phyloP scores from a whole-genome alignment of 2,329 filamentous ascomycete species.

The Epicoccum nigrum region DNA sequence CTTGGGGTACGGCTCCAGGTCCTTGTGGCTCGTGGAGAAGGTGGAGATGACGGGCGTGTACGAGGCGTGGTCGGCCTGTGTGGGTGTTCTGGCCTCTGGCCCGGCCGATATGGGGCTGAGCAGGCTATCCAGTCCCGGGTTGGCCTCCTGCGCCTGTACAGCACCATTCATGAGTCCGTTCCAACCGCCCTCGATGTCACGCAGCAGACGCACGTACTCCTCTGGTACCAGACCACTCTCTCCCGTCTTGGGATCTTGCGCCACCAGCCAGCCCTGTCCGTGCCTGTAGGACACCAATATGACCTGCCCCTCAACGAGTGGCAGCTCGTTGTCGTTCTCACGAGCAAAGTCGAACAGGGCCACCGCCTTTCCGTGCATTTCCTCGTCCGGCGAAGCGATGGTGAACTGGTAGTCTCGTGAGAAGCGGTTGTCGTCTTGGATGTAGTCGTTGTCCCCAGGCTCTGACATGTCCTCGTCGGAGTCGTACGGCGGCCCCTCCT shows the following conservation, averaged over 20 bases:
- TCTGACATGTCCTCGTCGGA: conserved; percentile 58
- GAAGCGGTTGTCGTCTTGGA: conserved; percentile 74
- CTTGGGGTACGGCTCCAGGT: conserved; percentile 55
- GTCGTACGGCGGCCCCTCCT: conserved; percentile 48
- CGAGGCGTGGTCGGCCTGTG: conserved; percentile 44
- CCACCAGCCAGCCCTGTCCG: conserved; percentile 96
- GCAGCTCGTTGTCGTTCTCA: conserved; percentile 96
- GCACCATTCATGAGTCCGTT: conserved; percentile 49
- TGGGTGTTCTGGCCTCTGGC: conserved; percentile 50
- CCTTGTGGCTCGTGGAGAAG: conserved; percentile 59
- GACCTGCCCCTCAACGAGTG: conserved; percentile 90
- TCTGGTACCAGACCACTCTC: conserved; percentile 96
- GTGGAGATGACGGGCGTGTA: conserved; percentile 57
- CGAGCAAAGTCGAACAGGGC: conserved; percentile 93
- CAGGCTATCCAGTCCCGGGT: conserved; percentile 35
- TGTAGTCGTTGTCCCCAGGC: conserved; percentile 59
- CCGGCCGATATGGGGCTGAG: conserved; percentile 42
- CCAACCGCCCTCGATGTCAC: conserved; percentile 91
- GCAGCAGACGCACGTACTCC: conserved; percentile 89
- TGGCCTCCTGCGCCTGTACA: conserved; percentile 29
- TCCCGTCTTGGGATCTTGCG: conserved; percentile 90
- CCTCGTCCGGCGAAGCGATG: conserved; percentile 92
- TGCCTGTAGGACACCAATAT: conserved; percentile 96
- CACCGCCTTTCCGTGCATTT: conserved; percentile 96
- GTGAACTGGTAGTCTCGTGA: conserved; percentile 94